Conservation (phyloP, 805 yeast genomes). For the Lachancea meyersii region DNA sequence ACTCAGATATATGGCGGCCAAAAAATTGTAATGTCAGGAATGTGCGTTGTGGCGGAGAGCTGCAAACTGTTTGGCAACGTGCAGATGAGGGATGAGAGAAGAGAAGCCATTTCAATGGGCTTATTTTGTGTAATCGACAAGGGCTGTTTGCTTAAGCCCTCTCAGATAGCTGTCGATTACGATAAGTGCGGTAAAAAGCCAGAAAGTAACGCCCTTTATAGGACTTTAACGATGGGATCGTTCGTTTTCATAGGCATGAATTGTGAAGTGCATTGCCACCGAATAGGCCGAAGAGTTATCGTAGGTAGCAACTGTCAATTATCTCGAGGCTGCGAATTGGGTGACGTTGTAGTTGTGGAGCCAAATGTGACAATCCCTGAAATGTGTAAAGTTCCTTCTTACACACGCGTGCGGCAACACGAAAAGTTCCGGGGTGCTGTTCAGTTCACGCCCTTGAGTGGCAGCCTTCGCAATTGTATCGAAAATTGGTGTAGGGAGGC, state of each 20-base stretch:
- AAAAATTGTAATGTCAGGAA: constrained; percentile 41
- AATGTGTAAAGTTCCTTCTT: constrained; percentile 10
- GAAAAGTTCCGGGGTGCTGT: constrained; percentile 1
- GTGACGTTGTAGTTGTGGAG: constrained; percentile 11
- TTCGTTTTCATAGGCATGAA: constrained; percentile 4
- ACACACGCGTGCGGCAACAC: constrained; percentile 8
- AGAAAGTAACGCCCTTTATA: neutral
- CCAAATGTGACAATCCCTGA: constrained; percentile 8
- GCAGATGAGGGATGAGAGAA: constrained; percentile 10
- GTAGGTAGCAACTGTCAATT: constrained; percentile 6
- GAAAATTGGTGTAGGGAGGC: constrained; percentile 10
- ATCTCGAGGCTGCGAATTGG: constrained; percentile 9
- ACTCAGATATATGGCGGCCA: constrained; percentile 41
- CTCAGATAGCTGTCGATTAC: constrained; percentile 7
- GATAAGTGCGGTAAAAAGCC: neutral
- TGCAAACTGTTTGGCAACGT: constrained; percentile 36
- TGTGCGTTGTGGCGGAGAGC: constrained; percentile 29
- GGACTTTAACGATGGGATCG: constrained; percentile 8
- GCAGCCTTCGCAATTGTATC: constrained; percentile 6
- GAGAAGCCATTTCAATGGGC: constrained; percentile 9
- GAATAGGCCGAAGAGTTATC: constrained; percentile 9
- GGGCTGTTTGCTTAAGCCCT: constrained; percentile 6
- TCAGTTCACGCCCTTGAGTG: constrained; percentile 2
- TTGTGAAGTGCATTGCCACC: constrained; percentile 3
- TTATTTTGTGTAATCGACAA: constrained; percentile 7